Percentiles rank a stretch among this genome's conserved stretches.
These are phyloP conservation scores for Neopestalotiopsis clavispora DNA, from an alignment of 2,329 filamentous ascomycete species.

Conservation along the genomic window DNA sequence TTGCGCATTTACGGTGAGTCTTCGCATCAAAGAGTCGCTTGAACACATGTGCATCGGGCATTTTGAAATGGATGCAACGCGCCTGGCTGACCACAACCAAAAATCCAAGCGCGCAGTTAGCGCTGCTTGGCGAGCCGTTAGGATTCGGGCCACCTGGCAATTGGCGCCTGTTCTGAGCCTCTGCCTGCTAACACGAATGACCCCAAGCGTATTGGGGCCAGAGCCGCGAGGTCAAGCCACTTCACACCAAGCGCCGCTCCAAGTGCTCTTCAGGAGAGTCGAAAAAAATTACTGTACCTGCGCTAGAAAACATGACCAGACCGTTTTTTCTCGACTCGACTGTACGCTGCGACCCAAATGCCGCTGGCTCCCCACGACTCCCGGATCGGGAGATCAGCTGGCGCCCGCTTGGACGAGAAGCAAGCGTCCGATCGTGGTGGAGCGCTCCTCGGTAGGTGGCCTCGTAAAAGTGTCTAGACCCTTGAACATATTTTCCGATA, in stretches of 20 bases:
- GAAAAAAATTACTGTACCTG: neutral
- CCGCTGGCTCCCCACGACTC: neutral
- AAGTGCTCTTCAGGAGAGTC: neutral
- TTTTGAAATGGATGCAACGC: neutral
- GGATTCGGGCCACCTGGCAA: neutral
- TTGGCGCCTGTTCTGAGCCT: neutral
- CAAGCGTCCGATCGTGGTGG: neutral
- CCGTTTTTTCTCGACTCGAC: neutral
- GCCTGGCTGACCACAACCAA: neutral
- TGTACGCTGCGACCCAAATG: neutral
- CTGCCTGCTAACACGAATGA: neutral
- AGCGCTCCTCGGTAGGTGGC: neutral
- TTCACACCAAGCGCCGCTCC: neutral
- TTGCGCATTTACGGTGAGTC: neutral
- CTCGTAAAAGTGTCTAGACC: neutral
- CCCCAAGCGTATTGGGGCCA: neutral
- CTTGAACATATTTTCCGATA: neutral
- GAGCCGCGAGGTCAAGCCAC: neutral
- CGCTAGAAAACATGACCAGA: neutral
- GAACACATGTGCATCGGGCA: neutral
- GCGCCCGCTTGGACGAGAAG: neutral
- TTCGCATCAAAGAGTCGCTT: neutral
- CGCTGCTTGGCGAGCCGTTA: neutral
- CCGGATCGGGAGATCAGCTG: neutral
- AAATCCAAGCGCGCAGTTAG: neutral